phyloP scores from a whole-genome alignment of 1,284 basidiomycete genomes.

The Heterobasidion annosum region DNA sequence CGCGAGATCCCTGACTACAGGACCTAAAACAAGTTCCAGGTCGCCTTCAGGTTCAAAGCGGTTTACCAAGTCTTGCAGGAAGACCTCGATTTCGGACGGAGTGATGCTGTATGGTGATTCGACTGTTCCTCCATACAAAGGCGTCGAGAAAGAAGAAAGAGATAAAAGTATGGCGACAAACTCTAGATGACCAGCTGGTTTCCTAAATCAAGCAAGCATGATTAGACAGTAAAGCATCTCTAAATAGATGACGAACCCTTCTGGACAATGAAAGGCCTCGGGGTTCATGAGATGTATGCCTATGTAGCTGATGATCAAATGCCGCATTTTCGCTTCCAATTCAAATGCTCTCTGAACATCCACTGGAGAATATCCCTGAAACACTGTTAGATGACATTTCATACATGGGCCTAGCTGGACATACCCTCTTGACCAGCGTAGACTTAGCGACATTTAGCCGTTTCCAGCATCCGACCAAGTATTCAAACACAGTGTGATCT shows the following conservation, averaged over 20 bases:
- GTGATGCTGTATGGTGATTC: constrained; percentile 28
- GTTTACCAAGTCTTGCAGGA: constrained; percentile 61
- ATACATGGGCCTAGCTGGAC: constrained; percentile 6
- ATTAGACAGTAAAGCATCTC: constrained; percentile 4
- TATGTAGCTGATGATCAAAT: constrained; percentile 83
- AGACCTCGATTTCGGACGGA: constrained; percentile 56
- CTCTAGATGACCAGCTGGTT: constrained; percentile 66
- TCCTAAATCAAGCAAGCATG: constrained; percentile 29
- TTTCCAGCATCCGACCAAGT: constrained; percentile 89
- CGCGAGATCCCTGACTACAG: constrained; percentile 49
- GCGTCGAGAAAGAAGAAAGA: constrained; percentile 52
- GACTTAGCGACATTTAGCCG: constrained; percentile 55
- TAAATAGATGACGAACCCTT: constrained; percentile 37
- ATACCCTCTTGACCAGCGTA: constrained; percentile 54
- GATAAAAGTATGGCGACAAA: constrained; percentile 72
- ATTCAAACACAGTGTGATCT: constrained; percentile 84
- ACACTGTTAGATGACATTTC: not conserved
- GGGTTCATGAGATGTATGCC: constrained; percentile 89
- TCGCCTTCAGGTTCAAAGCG: constrained; percentile 51
- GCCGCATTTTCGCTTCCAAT: constrained; percentile 65
- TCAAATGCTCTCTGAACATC: constrained; percentile 55
- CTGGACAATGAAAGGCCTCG: constrained; percentile 88
- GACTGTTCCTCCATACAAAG: constrained; percentile 42
- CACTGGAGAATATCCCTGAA: constrained; percentile 50
- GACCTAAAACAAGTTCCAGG: constrained; percentile 30